phyloP scores from a whole-genome alignment of 805 yeast species.

The Candida succiphila region DNA sequence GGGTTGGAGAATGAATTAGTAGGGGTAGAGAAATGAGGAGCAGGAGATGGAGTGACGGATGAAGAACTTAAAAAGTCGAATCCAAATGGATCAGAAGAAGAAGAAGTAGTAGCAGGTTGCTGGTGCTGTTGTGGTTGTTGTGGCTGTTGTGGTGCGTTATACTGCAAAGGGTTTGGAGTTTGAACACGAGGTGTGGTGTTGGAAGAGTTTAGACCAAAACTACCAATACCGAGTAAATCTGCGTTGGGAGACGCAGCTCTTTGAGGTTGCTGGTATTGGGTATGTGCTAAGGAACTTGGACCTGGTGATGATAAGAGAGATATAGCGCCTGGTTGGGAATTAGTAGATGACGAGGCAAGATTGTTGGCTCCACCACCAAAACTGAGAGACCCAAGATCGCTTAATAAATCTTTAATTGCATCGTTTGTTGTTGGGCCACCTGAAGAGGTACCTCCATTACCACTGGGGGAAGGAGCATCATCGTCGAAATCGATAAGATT shows the following conservation, averaged over 20 bases:
- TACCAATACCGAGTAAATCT: slow-evolving; percentile 1
- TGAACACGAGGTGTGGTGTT: neutral
- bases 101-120: slow-evolving; percentile 7
- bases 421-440: slow-evolving; percentile 27
- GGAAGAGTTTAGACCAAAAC: no score
- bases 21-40: slow-evolving; percentile 1
- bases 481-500: slow-evolving; percentile 60
- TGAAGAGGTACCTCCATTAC: slow-evolving; percentile 5
- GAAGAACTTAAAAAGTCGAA: neutral
- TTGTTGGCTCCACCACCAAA: slow-evolving; percentile 25
- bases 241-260: neutral
- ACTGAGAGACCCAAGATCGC: slow-evolving; percentile 58
- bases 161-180: no score
- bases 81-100: slow-evolving; percentile 3
- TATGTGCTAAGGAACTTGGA: neutral
- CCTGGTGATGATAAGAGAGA: slow-evolving; percentile 19
- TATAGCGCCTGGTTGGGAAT: slow-evolving; percentile 16
- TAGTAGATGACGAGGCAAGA: neutral
- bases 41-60: slow-evolving; percentile 3
- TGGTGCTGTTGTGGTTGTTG: no score
- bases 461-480: slow-evolving; percentile 10
- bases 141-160: no score
- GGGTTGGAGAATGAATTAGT: slow-evolving; percentile 2
- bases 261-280: no score
- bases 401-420: slow-evolving; percentile 57